Conservation (phyloP, 1,139 yeast genomes). For the Suhomyces panamericanus region DNA sequence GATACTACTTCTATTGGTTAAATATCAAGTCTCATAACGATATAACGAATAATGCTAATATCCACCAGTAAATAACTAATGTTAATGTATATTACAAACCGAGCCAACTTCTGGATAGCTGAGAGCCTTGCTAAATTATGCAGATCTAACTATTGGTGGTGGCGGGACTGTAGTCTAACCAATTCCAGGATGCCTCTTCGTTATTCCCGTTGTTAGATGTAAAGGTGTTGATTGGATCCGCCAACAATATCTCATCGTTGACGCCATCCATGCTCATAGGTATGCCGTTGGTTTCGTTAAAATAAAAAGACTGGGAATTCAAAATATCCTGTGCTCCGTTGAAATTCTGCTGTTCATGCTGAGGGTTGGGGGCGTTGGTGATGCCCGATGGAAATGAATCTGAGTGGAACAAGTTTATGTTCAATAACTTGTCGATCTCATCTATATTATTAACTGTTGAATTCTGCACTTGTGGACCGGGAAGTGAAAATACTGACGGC, state of each 20-base stretch:
- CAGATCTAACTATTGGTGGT: slow-evolving; percentile 6
- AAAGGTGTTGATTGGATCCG: slow-evolving; percentile 9
- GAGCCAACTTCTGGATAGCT: neutral
- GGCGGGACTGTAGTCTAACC: slow-evolving; percentile 20
- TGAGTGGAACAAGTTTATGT: slow-evolving; percentile 41
- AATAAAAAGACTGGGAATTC: slow-evolving; percentile 4
- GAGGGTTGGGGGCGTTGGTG: slow-evolving; percentile 2
- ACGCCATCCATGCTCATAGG: slow-evolving; percentile 14
- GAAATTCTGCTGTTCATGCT: neutral
- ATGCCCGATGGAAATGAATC: slow-evolving; percentile 29
- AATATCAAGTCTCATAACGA: slow-evolving; percentile 1
- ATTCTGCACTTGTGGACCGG: slow-evolving; percentile 1
- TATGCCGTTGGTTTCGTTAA: slow-evolving; percentile 1
- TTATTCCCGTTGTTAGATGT: slow-evolving; percentile 4
- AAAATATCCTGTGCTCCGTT: slow-evolving; percentile 1
- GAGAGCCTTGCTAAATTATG: neutral
- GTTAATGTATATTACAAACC: neutral
- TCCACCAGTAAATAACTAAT: neutral
- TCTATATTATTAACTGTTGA: slow-evolving; percentile 24
- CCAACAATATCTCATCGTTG: slow-evolving; percentile 18
- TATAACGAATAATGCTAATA: neutral
- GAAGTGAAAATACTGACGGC: slow-evolving; percentile 8
- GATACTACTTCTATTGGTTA: neutral
- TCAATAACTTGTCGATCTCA: slow-evolving; percentile 43
- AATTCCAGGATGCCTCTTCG: slow-evolving; percentile 17